Evolutionary conservation across 768 basidiomycete genomes (phyloP).

Genomic region (Phanerochaete sordida): DNA sequence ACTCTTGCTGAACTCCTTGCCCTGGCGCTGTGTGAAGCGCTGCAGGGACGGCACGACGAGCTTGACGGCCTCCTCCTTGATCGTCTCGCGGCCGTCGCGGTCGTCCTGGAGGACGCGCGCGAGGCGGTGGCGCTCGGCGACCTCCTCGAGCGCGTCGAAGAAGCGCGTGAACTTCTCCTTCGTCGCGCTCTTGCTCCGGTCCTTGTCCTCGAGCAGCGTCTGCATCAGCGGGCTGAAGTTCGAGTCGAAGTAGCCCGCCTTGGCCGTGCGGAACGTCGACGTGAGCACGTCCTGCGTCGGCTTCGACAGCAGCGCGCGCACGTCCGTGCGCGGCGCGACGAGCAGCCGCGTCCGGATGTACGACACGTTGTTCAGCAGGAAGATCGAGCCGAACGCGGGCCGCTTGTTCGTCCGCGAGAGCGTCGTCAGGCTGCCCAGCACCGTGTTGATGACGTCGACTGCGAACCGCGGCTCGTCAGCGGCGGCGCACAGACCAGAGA

Average conservation of each 20-base stretch:
- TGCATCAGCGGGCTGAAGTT: constrained; percentile 81
- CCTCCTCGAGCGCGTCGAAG: constrained; percentile 77
- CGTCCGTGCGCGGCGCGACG: constrained; percentile 40
- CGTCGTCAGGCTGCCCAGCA: constrained; percentile 55
- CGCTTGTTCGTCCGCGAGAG: constrained; percentile 59
- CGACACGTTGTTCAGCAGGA: constrained; percentile 76
- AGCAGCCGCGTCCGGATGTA: constrained; percentile 63
- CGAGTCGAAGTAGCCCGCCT: constrained; percentile 80
- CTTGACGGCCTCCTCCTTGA: constrained; percentile 74
- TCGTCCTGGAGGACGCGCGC: constrained; percentile 73
- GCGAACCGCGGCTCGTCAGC: not conserved
- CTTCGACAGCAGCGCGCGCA: constrained; percentile 53
- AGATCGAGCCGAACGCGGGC: constrained; percentile 68
- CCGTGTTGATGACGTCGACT: constrained; percentile 77
- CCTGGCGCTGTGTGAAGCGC: constrained; percentile 69
- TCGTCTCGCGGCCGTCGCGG: constrained; percentile 47
- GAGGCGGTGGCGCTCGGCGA: constrained; percentile 69
- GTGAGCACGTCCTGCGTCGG: constrained; percentile 60
- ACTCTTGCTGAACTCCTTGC: constrained; percentile 88
- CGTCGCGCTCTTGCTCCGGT: constrained; percentile 52
- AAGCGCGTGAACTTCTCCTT: constrained; percentile 85
- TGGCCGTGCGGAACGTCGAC: constrained; percentile 74
- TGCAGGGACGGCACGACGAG: constrained; percentile 73
- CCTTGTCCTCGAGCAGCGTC: constrained; percentile 45
- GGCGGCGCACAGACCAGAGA: not conserved